Evolutionary conservation across 2,329 filamentous ascomycete species (phyloP).

Genomic region (Hymenoscyphus albidus): DNA sequence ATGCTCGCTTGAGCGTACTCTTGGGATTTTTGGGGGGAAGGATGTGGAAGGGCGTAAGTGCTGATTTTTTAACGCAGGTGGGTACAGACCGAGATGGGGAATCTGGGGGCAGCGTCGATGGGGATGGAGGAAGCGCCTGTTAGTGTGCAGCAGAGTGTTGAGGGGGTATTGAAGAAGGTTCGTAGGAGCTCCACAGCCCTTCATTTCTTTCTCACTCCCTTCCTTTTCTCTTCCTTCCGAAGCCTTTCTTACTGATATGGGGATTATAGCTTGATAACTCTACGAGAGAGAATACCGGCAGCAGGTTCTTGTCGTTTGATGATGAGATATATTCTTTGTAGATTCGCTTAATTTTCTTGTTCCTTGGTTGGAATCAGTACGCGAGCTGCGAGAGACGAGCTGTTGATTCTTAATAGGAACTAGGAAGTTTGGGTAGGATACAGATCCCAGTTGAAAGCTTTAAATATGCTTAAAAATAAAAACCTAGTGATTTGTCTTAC

Average conservation of each 20-base stretch:
- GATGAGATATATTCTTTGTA: slow-evolving; percentile 22
- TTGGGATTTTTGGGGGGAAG: neutral
- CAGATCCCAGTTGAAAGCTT: too few species aligned
- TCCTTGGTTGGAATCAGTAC: too few species aligned
- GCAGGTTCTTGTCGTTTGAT: slow-evolving; percentile 25
- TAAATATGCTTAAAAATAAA: too few species aligned
- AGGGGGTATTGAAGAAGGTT: slow-evolving; percentile 31
- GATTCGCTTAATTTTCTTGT: neutral
- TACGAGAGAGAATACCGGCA: slow-evolving; percentile 30
- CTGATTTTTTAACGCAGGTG: slow-evolving; percentile 24
- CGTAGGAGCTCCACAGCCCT: neutral
- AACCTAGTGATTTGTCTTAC: too few species aligned
- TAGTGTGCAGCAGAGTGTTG: slow-evolving; percentile 34
- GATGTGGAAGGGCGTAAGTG: neutral
- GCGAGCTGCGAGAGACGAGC: too few species aligned
- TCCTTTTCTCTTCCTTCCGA: neutral
- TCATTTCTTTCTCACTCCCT: neutral
- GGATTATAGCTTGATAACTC: slow-evolving; percentile 36
- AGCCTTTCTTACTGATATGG: neutral
- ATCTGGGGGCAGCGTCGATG: slow-evolving; percentile 27
- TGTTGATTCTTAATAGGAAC: too few species aligned
- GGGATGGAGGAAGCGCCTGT: slow-evolving; percentile 35
- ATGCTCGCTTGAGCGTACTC: too few species aligned
- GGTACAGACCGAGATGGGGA: slow-evolving; percentile 42
- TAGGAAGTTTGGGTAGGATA: too few species aligned